Percentiles rank a stretch among this genome's conserved stretches.
phyloP scores from a whole-genome alignment of 495 filamentous ascomycete genomes.

The Neurospora pannonica region DNA sequence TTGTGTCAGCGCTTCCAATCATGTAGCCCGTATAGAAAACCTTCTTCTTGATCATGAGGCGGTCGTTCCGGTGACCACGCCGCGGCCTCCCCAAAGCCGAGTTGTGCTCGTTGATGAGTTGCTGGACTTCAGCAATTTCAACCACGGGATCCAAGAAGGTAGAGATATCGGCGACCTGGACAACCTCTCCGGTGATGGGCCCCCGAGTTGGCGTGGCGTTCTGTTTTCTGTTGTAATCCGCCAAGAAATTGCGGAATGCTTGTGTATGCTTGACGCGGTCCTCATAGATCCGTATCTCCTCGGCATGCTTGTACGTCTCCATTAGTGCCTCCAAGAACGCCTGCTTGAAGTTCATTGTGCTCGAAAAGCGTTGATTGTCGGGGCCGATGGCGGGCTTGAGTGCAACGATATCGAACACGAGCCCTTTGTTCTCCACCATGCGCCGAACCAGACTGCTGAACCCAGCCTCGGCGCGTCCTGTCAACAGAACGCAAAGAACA shows the following conservation, averaged over 20 bases:
- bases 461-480: conserved; percentile 68
- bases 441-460: conserved; percentile 76
- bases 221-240: conserved; percentile 53
- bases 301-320: conserved; percentile 71
- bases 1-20: conserved; percentile 58
- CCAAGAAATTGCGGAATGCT: conserved; percentile 74
- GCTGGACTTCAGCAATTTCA: conserved; percentile 79
- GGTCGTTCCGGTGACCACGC: conserved; percentile 21
- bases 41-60: conserved; percentile 67
- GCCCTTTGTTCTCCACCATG: conserved; percentile 65
- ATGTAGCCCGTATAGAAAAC: conserved; percentile 95
- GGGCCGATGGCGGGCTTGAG: conserved; percentile 82
- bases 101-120: conserved; percentile 85
- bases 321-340: conserved; percentile 68
- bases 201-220: conserved; percentile 36
- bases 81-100: conserved; percentile 26
- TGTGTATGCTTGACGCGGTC: conserved; percentile 55
- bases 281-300: conserved; percentile 67
- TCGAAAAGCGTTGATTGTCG: conserved; percentile 59
- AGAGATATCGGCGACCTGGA: conserved; percentile 72
- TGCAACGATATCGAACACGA: conserved; percentile 82
- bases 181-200: conserved; percentile 67
- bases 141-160: conserved; percentile 70
- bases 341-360: conserved; percentile 84
- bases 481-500: conserved; percentile 77